These are phyloP conservation scores for Suaeda aralocaspica DNA, from an alignment of 148 eudicot genomes.

Conservation along the genomic window DNA sequence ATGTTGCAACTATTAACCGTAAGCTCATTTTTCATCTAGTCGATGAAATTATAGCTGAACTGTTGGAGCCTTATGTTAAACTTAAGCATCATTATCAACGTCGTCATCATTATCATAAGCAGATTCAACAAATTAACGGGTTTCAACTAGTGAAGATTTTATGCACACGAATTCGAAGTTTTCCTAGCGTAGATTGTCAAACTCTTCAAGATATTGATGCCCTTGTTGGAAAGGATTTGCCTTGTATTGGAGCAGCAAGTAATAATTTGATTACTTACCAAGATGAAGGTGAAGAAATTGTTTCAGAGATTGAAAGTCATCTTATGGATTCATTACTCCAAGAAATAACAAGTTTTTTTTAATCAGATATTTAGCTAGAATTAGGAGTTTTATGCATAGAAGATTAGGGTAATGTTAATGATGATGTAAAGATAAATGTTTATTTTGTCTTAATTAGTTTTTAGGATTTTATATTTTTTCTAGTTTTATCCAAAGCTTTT, in stretches of 20 bases:
- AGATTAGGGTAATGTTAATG: neutral
- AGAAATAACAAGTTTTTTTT: conserved; percentile 36
- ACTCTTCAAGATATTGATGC: conserved; percentile 77
- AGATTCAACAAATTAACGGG: conserved; percentile 28
- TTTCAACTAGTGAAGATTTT: conserved; percentile 38
- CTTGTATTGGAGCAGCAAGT: conserved; percentile 7
- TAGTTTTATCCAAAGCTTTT: conserved; percentile 2
- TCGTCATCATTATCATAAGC: neutral
- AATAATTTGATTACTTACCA: conserved; percentile 25
- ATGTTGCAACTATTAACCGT: conserved; percentile 36
- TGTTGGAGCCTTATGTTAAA: conserved; percentile 37
- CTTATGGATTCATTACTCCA: conserved; percentile 46
- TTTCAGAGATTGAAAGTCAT: conserved; percentile 48
- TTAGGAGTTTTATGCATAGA: conserved; percentile 13
- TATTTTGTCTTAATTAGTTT: conserved; percentile 11
- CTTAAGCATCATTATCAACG: conserved; percentile 16
- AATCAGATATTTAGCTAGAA: too few species aligned
- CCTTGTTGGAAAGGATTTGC: conserved; percentile 53
- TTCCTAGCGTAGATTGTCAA: conserved; percentile 47
- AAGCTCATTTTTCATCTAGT: conserved; percentile 63
- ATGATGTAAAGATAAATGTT: conserved; percentile 6
- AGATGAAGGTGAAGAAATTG: conserved; percentile 54
- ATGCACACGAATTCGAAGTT: conserved; percentile 36
- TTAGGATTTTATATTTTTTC: conserved; percentile 2
- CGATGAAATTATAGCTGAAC: conserved; percentile 48